phyloP scores from a whole-genome alignment of 345 rosid genomes.

The Kandelia obovata region DNA sequence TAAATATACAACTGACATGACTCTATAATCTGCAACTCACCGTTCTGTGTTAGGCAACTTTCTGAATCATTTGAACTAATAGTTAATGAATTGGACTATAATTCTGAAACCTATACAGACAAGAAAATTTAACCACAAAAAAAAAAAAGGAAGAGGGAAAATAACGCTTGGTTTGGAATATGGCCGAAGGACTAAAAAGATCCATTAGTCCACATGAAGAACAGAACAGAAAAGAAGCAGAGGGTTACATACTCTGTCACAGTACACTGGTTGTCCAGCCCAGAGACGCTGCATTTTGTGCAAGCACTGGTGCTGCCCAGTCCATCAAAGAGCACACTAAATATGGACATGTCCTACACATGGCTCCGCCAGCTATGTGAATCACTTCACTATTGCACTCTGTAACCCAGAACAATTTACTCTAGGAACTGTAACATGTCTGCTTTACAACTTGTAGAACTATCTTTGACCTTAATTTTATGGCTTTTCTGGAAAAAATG shows the following conservation, averaged over 20 bases:
- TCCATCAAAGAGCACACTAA: constrained; percentile 22
- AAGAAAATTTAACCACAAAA: too few relatives aligned
- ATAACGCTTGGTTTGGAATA: constrained; percentile 17
- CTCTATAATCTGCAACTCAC: too few relatives aligned
- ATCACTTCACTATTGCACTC: not conserved
- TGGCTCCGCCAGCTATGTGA: constrained; percentile 9
- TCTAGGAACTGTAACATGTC: too few relatives aligned
- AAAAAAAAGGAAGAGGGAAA: constrained; percentile 16
- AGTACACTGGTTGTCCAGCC: constrained; percentile 22
- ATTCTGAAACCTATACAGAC: too few relatives aligned
- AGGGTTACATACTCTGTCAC: constrained; percentile 17
- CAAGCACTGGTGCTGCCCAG: constrained; percentile 22
- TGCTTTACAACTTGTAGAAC: too few relatives aligned
- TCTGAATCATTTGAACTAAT: too few relatives aligned
- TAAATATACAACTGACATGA: too few relatives aligned
- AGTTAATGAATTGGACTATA: too few relatives aligned
- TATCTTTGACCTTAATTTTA: too few relatives aligned
- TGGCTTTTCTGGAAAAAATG: too few relatives aligned
- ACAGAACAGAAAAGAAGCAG: constrained; percentile 18
- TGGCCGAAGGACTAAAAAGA: not conserved
- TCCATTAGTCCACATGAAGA: not conserved
- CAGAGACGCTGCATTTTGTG: constrained; percentile 21
- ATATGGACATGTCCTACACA: constrained; percentile 38
- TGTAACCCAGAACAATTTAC: not conserved
- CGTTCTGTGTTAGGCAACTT: too few relatives aligned